A percentile compares a stretch with the other conserved stretches of the same genome.
Conservation (phyloP, 306 rosid genomes). For the Nissolia schottii region DNA sequence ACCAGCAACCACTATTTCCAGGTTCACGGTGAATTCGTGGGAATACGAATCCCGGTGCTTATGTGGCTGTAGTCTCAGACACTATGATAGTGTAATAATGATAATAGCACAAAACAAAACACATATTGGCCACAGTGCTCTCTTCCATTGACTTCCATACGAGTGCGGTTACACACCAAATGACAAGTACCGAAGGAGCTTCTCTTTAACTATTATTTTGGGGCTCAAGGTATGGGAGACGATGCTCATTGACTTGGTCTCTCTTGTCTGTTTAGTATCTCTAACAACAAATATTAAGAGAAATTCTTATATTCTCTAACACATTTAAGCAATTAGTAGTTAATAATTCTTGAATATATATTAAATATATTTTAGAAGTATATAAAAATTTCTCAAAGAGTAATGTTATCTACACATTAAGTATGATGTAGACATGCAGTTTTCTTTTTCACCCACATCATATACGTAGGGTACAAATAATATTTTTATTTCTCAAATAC, state of each 20-base stretch:
- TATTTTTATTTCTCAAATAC: no score
- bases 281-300: not conserved
- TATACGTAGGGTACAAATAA: no score
- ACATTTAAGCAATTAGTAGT: no score
- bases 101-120: slow-evolving; percentile 28
- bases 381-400: no score
- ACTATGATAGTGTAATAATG: slow-evolving; percentile 44
- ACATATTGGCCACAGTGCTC: slow-evolving; percentile 35
- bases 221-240: slow-evolving; percentile 62
- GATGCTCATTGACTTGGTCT: slow-evolving; percentile 33
- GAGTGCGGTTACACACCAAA: slow-evolving; percentile 35
- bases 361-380: no score
- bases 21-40: not conserved
- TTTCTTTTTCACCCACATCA: no score
- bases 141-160: slow-evolving; percentile 31
- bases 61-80: not conserved
- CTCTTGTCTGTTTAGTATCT: not conserved
- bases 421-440: no score
- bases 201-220: slow-evolving; percentile 40
- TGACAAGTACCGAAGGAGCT: slow-evolving; percentile 21
- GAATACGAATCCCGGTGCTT: not conserved
- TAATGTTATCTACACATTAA: no score
- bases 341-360: no score
- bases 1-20: not conserved
- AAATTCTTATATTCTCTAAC: no score